Conservation (phyloP, 192 early-diverging fungal genomes). For the Coemansia sp. region DNA sequence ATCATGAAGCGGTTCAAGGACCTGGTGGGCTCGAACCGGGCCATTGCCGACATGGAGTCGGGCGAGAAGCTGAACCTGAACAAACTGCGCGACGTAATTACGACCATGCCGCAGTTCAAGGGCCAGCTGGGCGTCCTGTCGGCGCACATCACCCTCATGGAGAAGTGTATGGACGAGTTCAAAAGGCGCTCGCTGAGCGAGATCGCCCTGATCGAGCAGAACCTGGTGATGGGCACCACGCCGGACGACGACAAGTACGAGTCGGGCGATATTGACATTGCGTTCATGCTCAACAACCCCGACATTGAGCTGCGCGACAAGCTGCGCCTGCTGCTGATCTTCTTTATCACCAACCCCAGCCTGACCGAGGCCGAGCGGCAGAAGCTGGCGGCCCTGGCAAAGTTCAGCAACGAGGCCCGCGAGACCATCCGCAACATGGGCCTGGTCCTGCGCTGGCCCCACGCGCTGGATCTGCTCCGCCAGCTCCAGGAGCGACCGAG, state of each 20-base stretch:
- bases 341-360: conserved; percentile 42
- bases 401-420: conserved; percentile 36
- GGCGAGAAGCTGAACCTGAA: conserved; percentile 31
- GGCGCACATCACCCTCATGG: conserved; percentile 50
- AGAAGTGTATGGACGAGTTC: conserved; percentile 51
- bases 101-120: conserved; percentile 47
- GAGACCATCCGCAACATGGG: conserved; percentile 48
- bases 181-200: conserved; percentile 37
- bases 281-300: conserved; percentile 39
- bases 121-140: conserved; percentile 43
- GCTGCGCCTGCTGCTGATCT: conserved; percentile 33
- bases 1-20: conserved; percentile 40
- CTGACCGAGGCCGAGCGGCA: conserved; percentile 38
- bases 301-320: conserved; percentile 45
- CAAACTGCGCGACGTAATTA: conserved; percentile 45
- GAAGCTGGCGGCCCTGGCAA: conserved; percentile 44
- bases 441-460: conserved; percentile 43
- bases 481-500: conserved; percentile 33
- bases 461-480: conserved; percentile 43
- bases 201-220: conserved; percentile 51
- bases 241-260: conserved; percentile 46
- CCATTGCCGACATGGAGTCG: conserved; percentile 33
- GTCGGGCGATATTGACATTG: conserved; percentile 42
- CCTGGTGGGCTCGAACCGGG: conserved; percentile 40
- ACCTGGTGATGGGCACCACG: conserved; percentile 47